Base-by-base conservation (phyloP, 495 filamentous ascomycete species). In the Penicillium paradoxum region DNA sequence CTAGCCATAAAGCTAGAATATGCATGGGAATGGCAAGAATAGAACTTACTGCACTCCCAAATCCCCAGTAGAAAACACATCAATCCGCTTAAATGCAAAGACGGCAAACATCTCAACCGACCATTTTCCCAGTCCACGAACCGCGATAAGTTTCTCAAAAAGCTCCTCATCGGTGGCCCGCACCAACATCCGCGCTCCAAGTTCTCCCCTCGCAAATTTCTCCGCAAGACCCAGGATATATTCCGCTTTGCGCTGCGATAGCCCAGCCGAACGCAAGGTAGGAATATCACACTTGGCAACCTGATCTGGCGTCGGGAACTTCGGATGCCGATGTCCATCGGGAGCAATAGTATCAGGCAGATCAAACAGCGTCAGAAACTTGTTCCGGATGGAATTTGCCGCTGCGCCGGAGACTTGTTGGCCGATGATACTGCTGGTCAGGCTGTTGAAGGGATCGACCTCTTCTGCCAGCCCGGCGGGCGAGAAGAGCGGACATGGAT, bases 31-130 rank as follows among this genome's bases (percentile, higher is more conserved):
- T 14, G 17, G 6, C 33, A 50, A 37, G 29, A 17, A 33, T 27
- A 7, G 17, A 45, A 75, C 82, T 71, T 68, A 85, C 83, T 97
- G 91, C 45, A 98, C 89, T 14, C 93, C 93, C 63, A 98, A 68
- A 75, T 98, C 93, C 0, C 93, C 95, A 14, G 87, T 84, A 6
- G 87, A 90, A 62, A 98, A 96, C 22, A 98, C 86, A 75, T 97
- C 92, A 77, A 88, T 85, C 21, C 95, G 78, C 78, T 96, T 96
- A 39, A 97, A 71, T 10, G 80, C 86, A 69, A 97, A 97, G 64
- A 86, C 87, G 54, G 90, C 86, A 73, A 98, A 98, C 92, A 97
- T 97, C 76, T 96, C 91, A 18, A 92, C 93, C 47, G 85, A 90
- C 93, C 95, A 97, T 54, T 72, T 76, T 2, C 93, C 93, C 45